A percentile compares a stretch with the other conserved stretches of the same genome.
These are phyloP conservation scores for Penicillium brasilianum DNA, from an alignment of 2,329 filamentous ascomycete genomes.

Conservation along the genomic window DNA sequence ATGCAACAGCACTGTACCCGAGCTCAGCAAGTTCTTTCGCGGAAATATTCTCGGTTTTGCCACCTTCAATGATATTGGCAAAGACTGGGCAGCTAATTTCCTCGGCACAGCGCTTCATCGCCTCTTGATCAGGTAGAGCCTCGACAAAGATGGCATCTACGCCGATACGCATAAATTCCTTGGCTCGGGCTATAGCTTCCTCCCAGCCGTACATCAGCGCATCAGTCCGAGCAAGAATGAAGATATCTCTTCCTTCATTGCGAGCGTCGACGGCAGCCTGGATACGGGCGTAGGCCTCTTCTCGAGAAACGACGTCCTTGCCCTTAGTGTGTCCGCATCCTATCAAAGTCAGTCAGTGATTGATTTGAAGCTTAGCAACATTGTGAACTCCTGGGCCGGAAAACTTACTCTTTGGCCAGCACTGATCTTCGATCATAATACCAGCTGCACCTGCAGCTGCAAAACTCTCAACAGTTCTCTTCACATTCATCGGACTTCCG, in stretches of 20 bases:
- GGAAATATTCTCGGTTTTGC: conserved; percentile 49
- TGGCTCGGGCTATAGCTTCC: conserved; percentile 50
- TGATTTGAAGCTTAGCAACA: background rate
- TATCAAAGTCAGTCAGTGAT: conserved; percentile 20
- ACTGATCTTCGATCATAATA: conserved; percentile 55
- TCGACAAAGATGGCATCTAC: conserved; percentile 55
- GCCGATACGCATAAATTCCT: conserved; percentile 51
- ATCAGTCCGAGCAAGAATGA: conserved; percentile 54
- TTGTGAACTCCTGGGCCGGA: background rate
- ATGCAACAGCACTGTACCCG: conserved; percentile 50
- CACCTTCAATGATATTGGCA: conserved; percentile 53
- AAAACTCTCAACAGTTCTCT: conserved; percentile 52
- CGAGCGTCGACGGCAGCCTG: conserved; percentile 55
- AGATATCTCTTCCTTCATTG: conserved; percentile 53
- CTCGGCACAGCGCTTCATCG: conserved; percentile 48
- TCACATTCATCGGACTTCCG: conserved; percentile 55
- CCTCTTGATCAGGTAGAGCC: conserved; percentile 50
- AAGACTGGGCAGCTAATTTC: conserved; percentile 49
- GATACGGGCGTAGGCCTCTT: conserved; percentile 54
- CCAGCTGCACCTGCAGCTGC: conserved; percentile 48
- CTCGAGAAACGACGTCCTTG: conserved; percentile 52
- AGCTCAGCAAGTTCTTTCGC: conserved; percentile 46
- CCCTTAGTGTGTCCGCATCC: conserved; percentile 55
- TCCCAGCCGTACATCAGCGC: conserved; percentile 47
- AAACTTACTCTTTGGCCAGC: conserved; percentile 54